Evolutionary conservation across 2,329 filamentous ascomycete genomes (phyloP).

Genomic region (Dactylellina sp.): DNA sequence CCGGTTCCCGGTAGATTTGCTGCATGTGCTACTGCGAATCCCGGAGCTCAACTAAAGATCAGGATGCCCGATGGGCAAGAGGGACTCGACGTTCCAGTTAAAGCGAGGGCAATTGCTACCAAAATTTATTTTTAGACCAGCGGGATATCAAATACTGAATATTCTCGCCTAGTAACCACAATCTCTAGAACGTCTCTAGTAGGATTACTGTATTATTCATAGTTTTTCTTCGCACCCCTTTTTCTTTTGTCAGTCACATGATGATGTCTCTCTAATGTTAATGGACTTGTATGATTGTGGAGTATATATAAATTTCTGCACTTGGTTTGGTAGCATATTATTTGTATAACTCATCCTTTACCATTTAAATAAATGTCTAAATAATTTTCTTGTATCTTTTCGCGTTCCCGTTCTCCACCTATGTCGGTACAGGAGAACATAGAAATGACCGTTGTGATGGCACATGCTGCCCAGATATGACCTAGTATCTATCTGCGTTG

Average conservation of each 20-base stretch:
- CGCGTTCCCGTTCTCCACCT: too few species aligned
- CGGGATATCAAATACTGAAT: background rate
- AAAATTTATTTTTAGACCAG: constrained; percentile 18
- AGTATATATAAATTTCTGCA: background rate
- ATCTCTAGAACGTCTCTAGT: background rate
- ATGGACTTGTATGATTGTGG: background rate
- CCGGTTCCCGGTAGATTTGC: constrained; percentile 32
- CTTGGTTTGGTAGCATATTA: too few species aligned
- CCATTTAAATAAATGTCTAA: too few species aligned
- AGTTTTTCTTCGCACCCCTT: background rate
- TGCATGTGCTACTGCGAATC: constrained; percentile 17
- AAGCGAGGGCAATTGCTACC: constrained; percentile 22
- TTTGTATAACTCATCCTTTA: too few species aligned
- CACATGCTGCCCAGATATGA: too few species aligned
- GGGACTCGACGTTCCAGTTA: constrained; percentile 16
- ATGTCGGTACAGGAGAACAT: too few species aligned
- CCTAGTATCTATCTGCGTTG: background rate
- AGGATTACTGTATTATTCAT: background rate
- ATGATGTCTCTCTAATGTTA: constrained; percentile 5
- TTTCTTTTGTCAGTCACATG: background rate
- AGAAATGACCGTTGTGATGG: too few species aligned
- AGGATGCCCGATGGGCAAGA: constrained; percentile 7
- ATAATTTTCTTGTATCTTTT: too few species aligned
- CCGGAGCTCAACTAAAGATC: constrained; percentile 11
- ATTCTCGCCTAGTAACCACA: background rate